Base-by-base conservation (phyloP, 495 filamentous ascomycete species). In the Tuber microsphaerosporum region DNA sequence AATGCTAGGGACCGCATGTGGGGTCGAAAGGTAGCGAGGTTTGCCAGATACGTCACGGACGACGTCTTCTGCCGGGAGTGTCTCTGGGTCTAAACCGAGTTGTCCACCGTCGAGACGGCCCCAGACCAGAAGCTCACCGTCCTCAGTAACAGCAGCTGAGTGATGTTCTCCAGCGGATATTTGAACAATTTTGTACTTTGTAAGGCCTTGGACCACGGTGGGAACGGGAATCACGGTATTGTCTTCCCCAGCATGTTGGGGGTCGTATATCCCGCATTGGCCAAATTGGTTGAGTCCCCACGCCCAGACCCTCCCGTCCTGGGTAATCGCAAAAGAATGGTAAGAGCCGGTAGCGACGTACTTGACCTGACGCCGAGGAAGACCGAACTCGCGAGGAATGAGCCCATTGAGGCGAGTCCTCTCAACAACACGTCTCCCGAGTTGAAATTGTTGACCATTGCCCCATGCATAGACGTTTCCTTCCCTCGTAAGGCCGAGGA, bases 261-360 rank as follows among this genome's bases (percentile, higher is more conserved):
- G 88, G 19, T 89, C 87, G 19, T 86, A 85, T 73, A 93, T 87
- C 69, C 92, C 95, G 16, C 91, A 92, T 83, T 94, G 90, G 70
- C 90, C 92, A 82, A 91, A 97, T 82, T 90, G 92, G 85, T 97
- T 98, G 48, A 93, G 84, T 9, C 94, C 94, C 93, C 94, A 98
- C 34, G 90, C 86, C 84, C 88, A 94, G 74, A 95, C 90, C 44
- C 90, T 87, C 46, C 89, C 90, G 56, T 90, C 87, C 31, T 87
- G 86, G 84, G 91, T 89, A 75, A 97, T 86, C 65, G 93, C 92
- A 78, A 97, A 92, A 76, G 86, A 88, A 84, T 93, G 91, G 84
- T 91, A 90, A n/a, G 87, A 86, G 65, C 92, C 92, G 75, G 86
- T 87, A 10, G 84, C 86, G 69, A 94, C 85, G 69, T 86, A 83